Conservation (phyloP, 2,329 filamentous ascomycete genomes). For the Fusarium sp. region DNA sequence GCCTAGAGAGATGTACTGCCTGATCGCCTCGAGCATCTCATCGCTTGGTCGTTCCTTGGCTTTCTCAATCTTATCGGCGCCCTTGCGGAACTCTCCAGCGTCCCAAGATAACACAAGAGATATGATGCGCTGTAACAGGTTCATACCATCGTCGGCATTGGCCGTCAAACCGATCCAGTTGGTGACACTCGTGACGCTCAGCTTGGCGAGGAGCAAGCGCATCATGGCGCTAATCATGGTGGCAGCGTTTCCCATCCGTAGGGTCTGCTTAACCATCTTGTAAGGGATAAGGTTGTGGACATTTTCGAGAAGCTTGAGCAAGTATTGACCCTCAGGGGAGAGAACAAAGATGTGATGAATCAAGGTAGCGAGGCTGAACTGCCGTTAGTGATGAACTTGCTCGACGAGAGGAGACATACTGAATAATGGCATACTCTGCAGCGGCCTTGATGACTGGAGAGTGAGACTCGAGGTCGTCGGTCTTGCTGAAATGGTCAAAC, state of each 20-base stretch:
- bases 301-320: constrained; percentile 77
- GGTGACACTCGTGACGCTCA: constrained; percentile 78
- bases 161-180: constrained; percentile 83
- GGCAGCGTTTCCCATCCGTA: constrained; percentile 82
- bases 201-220: constrained; percentile 79
- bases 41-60: constrained; percentile 67
- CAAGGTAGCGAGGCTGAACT: constrained; percentile 74
- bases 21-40: constrained; percentile 71
- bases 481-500: constrained; percentile 70
- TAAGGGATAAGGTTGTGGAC: constrained; percentile 80
- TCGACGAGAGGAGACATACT: constrained; percentile 61
- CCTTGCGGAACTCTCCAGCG: constrained; percentile 74
- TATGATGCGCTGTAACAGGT: constrained; percentile 81
- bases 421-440: constrained; percentile 75
- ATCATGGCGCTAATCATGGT: constrained; percentile 85
- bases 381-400: constrained; percentile 30
- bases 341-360: constrained; percentile 79
- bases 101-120: constrained; percentile 81
- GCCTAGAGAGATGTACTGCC: constrained; percentile 64
- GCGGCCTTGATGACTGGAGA: constrained; percentile 71
- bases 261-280: constrained; percentile 76
- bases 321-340: constrained; percentile 79
- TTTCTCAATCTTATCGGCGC: constrained; percentile 73
- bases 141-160: constrained; percentile 82
- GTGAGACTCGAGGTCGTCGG: constrained; percentile 72